Evolutionary conservation across 1,139 yeast genomes (phyloP).

Genomic region (Petasospora fabianii): DNA sequence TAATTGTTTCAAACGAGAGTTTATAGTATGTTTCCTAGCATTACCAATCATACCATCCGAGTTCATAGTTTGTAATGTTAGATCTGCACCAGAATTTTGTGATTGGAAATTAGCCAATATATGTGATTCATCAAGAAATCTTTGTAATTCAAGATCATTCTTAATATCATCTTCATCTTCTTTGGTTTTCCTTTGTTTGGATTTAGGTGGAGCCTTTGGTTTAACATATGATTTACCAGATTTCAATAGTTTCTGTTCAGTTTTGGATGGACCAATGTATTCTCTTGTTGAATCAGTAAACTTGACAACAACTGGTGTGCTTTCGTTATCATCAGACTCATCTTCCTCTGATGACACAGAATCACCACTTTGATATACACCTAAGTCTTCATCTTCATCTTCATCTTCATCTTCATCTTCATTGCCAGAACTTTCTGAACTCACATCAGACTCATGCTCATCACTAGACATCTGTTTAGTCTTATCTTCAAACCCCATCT

Average conservation of each 20-base stretch:
- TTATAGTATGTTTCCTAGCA: slow-evolving; percentile 70
- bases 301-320: slow-evolving; percentile 36
- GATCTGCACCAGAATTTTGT: slow-evolving; percentile 70
- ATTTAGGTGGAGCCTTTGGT: slow-evolving; percentile 8
- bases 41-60: slow-evolving; percentile 66
- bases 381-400: too few species aligned
- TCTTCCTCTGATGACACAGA: slow-evolving; percentile 2
- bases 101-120: slow-evolving; percentile 55
- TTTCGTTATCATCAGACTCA: slow-evolving; percentile 13
- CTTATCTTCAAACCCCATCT: slow-evolving; percentile 57
- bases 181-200: slow-evolving; percentile 16
- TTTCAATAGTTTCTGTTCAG: slow-evolving; percentile 41
- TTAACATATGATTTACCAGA: slow-evolving; percentile 33
- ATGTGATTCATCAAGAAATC: slow-evolving; percentile 82
- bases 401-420: slow-evolving; percentile 22
- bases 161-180: slow-evolving; percentile 44
- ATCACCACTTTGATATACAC: slow-evolving; percentile 17
- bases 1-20: slow-evolving; percentile 57
- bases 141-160: slow-evolving; percentile 79
- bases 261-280: slow-evolving; percentile 35
- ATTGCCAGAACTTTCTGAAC: slow-evolving; percentile 5
- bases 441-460: slow-evolving; percentile 14
- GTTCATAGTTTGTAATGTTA: slow-evolving; percentile 54
- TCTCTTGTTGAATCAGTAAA: slow-evolving; percentile 37
- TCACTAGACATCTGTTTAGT: too few species aligned